Evolutionary conservation across 2,329 filamentous ascomycete genomes (phyloP).

Genomic region (Clonostachys solani): DNA sequence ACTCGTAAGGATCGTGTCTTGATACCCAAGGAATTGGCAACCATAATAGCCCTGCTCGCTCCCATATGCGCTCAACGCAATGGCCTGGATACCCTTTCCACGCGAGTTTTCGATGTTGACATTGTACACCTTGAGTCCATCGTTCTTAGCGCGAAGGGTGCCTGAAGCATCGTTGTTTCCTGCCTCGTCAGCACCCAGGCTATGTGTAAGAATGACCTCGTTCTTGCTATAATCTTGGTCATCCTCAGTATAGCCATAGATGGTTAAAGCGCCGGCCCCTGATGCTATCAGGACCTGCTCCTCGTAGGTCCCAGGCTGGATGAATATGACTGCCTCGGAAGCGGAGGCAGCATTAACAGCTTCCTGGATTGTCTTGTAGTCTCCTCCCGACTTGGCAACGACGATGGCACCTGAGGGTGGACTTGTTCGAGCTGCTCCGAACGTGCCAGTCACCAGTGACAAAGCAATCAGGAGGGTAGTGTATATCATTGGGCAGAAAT

Average conservation of each 20-base stretch:
- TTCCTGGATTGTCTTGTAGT: slow-evolving; percentile 12
- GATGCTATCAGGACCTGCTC: slow-evolving; percentile 52
- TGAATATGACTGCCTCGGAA: slow-evolving; percentile 11
- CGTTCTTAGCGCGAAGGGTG: slow-evolving; percentile 28
- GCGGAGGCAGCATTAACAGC: slow-evolving; percentile 11
- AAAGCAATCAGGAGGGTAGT: too few species aligned
- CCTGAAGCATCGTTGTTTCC: neutral
- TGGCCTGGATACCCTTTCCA: slow-evolving; percentile 40
- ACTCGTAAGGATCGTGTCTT: slow-evolving; percentile 44
- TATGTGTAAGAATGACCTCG: slow-evolving; percentile 46
- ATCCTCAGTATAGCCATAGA: slow-evolving; percentile 52
- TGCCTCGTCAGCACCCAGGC: neutral
- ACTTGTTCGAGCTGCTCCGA: too few species aligned
- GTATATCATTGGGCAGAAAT: too few species aligned
- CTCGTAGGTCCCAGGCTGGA: slow-evolving; percentile 42
- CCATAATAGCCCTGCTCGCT: slow-evolving; percentile 41
- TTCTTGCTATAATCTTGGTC: slow-evolving; percentile 49
- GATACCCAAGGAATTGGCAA: slow-evolving; percentile 37
- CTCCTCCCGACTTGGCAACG: slow-evolving; percentile 16
- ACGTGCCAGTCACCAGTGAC: too few species aligned
- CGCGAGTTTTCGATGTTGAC: slow-evolving; percentile 46
- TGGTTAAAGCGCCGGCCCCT: slow-evolving; percentile 47
- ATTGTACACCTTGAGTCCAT: slow-evolving; percentile 57
- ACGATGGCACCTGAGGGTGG: slow-evolving; percentile 20
- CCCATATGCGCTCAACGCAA: slow-evolving; percentile 36